phyloP scores from a whole-genome alignment of 768 basidiomycete species.

The Lactarius vividus region DNA sequence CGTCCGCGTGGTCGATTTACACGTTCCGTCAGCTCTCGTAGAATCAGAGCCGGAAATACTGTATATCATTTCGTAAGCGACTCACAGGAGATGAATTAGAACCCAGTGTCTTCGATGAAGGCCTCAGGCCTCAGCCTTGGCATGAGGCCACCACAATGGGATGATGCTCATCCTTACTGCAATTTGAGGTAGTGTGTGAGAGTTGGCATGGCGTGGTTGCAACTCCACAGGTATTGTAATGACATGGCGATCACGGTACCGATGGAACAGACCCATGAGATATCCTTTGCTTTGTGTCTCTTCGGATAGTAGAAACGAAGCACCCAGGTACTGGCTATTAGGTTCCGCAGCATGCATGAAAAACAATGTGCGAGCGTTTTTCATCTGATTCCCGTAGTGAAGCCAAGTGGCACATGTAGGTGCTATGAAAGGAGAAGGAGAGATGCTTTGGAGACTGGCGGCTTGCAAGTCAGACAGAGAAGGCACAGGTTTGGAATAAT shows the following conservation, averaged over 20 bases:
- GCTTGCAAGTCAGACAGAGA: neutral
- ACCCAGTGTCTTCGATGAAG: neutral
- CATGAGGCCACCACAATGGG: neutral
- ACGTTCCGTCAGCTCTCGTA: neutral
- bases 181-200: neutral
- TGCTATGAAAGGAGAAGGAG: neutral
- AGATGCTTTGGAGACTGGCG: no score
- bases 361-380: neutral
- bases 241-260: neutral
- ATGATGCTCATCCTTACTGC: neutral
- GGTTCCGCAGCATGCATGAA: neutral
- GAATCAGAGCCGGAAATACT: neutral
- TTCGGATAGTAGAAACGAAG: neutral
- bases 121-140: neutral
- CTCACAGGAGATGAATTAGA: neutral
- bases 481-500: neutral
- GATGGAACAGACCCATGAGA: neutral
- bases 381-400: neutral
- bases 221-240: neutral
- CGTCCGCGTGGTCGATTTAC: neutral
- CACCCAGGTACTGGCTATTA: neutral
- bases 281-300: neutral
- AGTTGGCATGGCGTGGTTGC: neutral
- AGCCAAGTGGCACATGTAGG: neutral
- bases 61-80: neutral